phyloP scores from a whole-genome alignment of 1,284 basidiomycete species.

The Boletus sp. region DNA sequence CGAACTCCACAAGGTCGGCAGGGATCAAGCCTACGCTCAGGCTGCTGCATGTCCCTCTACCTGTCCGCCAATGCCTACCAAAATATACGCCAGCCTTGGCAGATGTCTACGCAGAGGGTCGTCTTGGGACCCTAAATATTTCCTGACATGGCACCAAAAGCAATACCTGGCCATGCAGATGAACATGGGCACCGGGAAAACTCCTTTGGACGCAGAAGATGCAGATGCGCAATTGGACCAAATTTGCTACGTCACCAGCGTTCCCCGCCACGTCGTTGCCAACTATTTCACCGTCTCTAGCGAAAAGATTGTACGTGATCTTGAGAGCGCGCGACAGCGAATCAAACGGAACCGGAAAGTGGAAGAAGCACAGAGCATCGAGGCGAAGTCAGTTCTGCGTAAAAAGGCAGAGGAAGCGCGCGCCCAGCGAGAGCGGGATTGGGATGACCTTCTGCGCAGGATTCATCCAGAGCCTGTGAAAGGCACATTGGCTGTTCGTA shows the following conservation, averaged over 20 bases:
- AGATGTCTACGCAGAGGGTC: constrained; percentile 50
- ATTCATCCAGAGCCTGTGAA: constrained; percentile 54
- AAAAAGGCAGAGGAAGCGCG: constrained; percentile 58
- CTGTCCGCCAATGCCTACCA: constrained; percentile 23
- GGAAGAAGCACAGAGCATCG: constrained; percentile 40
- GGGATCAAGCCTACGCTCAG: constrained; percentile 32
- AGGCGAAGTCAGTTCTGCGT: constrained; percentile 50
- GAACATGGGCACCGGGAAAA: constrained; percentile 42
- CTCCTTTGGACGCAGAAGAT: constrained; percentile 51
- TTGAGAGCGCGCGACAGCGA: constrained; percentile 41
- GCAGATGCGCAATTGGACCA: constrained; percentile 41
- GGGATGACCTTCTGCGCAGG: constrained; percentile 55
- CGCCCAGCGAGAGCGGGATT: constrained; percentile 57
- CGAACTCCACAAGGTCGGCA: constrained; percentile 48
- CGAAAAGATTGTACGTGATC: constrained; percentile 41
- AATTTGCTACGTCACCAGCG: constrained; percentile 54
- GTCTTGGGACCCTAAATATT: constrained; percentile 61
- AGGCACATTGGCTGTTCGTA: constrained; percentile 46
- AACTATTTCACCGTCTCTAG: constrained; percentile 45
- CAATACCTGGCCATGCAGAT: constrained; percentile 58
- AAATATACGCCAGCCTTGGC: constrained; percentile 32
- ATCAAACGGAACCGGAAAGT: constrained; percentile 29
- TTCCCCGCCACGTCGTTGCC: constrained; percentile 50
- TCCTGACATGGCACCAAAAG: constrained; percentile 64
- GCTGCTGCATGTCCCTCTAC: constrained; percentile 16